Base-by-base conservation (phyloP, 768 basidiomycete species). In the Leccinum olivaceopallidum region DNA sequence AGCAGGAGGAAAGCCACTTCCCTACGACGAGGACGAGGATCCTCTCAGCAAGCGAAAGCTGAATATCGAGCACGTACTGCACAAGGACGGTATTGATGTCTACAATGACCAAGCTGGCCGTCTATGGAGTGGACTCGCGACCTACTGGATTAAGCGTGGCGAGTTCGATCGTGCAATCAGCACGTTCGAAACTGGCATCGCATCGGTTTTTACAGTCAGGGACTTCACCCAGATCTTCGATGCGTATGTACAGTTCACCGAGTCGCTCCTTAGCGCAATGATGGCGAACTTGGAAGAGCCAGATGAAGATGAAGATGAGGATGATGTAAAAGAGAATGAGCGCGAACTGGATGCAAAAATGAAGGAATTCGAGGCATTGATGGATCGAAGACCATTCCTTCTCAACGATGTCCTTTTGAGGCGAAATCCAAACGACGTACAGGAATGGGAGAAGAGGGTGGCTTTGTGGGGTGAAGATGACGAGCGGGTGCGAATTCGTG, bases 181-280 rank as follows among this genome's bases (percentile, higher is more conserved):
- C 54, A 93, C 90, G 0, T 98, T 98, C 71, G 97, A 98, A 75
- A 75, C 85, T 24, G 97, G 95, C 14, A 82, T 98, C 64, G 81
- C 84, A 18, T 80, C 78, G 2, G 96, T 98, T 18, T 77, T 98
- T 67, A 98, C 96, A 1, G 89, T 98, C 65, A 86, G 95, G 36
- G 97, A 98, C 76, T 99, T 99, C 73, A 94, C 94, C 2, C 95
- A 98, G 73, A 94, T 98, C 57, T 98, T 98, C 68, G 96, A 98
- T 69, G 89, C 94, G 6, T 98, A 97, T 73, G 88, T 92, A 39
- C 95, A 98, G 68, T 98, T 97, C 71, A 86, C 87, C 59, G 95
- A 98, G 76, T 87, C 88, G 0, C 81, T 97, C 64, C 90, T 97
- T 65, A 90, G 86, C 58, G 90, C 92, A 0, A 76, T 98, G 73